Evolutionary conservation across 768 basidiomycete species (phyloP), one percentile per base, ranked within the genome.

Genomic region (Hirschioporus abietinus): DNA sequence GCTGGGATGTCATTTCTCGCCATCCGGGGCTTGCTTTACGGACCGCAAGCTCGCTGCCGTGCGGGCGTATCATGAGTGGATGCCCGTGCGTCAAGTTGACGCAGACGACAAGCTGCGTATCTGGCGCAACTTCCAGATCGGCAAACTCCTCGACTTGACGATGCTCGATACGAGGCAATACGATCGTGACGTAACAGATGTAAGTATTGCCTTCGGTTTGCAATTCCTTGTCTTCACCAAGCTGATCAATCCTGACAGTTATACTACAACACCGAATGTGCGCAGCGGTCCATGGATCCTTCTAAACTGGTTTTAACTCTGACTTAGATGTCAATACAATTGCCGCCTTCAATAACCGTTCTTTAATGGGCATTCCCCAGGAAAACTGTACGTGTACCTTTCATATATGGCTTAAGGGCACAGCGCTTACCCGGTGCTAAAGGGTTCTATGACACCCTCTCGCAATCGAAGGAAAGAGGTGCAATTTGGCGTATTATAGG

Each of bases 121-220:
- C 64, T 88, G 85, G 84, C 80, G 86, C 35, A 86, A 84, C 70
- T 87, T 88, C 76, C 82, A 86, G 75, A 81, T 88, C 42, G 86
- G 86, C 60, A 85, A 85, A 71, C 79, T 88, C n/a, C 71, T 86
- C 69, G 86, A 86, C 70, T 72, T 87, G 70, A 82, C 84, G 10
- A 85, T 88, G 84, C 78, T 88, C 18, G 86, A 88, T 71, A 87
- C 86, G 72, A 82, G 83, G 1, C 79, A 86, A 68, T 87, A 88
- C 71, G 82, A 86, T 67, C 77, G 85, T 63, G 83, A 85, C 70
- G 71, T 86, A n/a, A 86, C 84, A 18, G 85, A 86, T 72, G 81
- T 85, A 67, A 74, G 80, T 68, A 23, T 57, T 30, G 17, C 58
- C 57, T 12, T 7, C 63, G 10, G 26, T 18, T 66, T 57, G 5